Base-by-base conservation (phyloP, 1,284 basidiomycete genomes). In the Puccinia hordei region DNA sequence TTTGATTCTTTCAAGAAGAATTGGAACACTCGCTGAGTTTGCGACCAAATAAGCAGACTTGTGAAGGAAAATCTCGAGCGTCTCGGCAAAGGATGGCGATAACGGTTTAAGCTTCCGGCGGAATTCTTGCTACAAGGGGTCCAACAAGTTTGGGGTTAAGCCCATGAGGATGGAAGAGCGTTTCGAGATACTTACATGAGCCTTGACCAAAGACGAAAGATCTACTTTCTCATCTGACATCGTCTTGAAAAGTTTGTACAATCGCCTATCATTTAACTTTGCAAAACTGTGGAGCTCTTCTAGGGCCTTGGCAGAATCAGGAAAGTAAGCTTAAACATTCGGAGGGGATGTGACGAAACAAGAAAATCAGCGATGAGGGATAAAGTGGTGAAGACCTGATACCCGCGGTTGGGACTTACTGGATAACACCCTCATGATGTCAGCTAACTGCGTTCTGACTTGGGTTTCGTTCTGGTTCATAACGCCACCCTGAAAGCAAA, bases 211-310 rank as follows among this genome's bases (percentile, higher is more conserved):
- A 5, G 89, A 88, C 84, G 92, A 93, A 38, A 98, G 86, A 84
- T 96, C 93, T 0, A 91, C 91, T 83, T 93, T 90, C 0, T 91
- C 88, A 85, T 98, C 94, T 87, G 93, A 89, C 83, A 92, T 91
- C 0, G 89, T 91, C 84, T 90, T 91, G 61, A 96, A 87, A 5
- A 95, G 87, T 85, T 92, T 94, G 87, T 95, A 97, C 13, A 96
- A 87, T 71, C 93, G 89, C 27, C 89, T 88, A 83, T 98, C 94
- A 85, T 98, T 98, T 53, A 91, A 87, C 81, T 92, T 92, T 0
- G 95, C 95, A 83, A 99, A 98, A 0, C 89, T 86, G 27, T 90
- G 88, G 30, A 99, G 86, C 84, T 98, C 95, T 80, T 92, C 92
- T 1, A 88, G 87, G 0, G 90, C 92, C 84, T 93, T 93, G 57